phyloP scores from a whole-genome alignment of 768 basidiomycete genomes.

The Sarcodon sp. region DNA sequence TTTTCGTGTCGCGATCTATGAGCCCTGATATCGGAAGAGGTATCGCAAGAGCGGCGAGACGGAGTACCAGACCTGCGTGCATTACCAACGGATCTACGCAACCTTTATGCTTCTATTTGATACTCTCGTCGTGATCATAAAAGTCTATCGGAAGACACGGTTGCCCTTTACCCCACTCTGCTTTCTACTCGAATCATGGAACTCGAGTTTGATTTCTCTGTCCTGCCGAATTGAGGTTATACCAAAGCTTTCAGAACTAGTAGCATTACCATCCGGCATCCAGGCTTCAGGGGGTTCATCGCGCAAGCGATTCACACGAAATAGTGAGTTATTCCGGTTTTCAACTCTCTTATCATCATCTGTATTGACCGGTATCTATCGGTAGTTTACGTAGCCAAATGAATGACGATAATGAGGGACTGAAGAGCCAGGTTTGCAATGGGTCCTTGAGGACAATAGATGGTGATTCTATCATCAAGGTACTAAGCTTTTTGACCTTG shows the following conservation, averaged over 20 bases:
- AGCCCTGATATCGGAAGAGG: too few relatives aligned
- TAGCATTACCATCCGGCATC: constrained; percentile 31
- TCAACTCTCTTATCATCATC: background rate
- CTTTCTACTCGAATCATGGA: too few relatives aligned
- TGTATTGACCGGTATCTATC: constrained; percentile 4
- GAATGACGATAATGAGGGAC: constrained; percentile 37
- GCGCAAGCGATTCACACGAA: constrained; percentile 40
- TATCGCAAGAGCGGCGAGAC: too few relatives aligned
- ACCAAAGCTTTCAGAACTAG: constrained; percentile 33
- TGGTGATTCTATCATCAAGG: constrained; percentile 26
- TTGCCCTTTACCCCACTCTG: too few relatives aligned
- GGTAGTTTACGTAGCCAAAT: constrained; percentile 37
- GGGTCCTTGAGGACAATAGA: constrained; percentile 42
- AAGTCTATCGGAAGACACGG: too few relatives aligned
- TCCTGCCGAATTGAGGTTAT: constrained; percentile 21
- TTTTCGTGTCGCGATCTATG: too few relatives aligned
- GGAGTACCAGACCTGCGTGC: too few relatives aligned
- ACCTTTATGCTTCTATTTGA: too few relatives aligned
- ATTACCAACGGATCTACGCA: too few relatives aligned
- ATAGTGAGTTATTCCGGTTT: constrained; percentile 31
- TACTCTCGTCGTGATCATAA: too few relatives aligned
- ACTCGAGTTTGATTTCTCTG: too few relatives aligned
- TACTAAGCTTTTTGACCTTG: constrained; percentile 36
- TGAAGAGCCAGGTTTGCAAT: constrained; percentile 24
- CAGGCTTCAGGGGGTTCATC: constrained; percentile 33